phyloP scores from a whole-genome alignment of 257 asterid genomes.

The Schizonepeta tenuifolia region DNA sequence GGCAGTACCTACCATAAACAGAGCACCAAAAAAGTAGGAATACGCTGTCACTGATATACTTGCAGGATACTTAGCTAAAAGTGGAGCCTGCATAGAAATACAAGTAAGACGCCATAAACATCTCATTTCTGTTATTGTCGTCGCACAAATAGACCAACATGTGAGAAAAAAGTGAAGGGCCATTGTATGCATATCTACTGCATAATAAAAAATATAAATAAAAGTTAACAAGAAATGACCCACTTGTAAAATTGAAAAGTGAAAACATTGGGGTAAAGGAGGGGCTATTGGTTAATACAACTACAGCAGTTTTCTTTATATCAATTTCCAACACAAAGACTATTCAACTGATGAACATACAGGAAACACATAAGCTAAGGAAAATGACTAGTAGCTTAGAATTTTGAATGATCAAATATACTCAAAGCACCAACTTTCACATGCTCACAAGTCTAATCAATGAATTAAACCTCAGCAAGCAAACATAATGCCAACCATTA shows the following conservation, averaged over 20 bases:
- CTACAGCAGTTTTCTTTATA: slow-evolving; percentile 12
- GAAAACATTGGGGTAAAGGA: background rate
- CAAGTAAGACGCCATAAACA: slow-evolving; percentile 34
- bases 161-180: background rate
- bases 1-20: slow-evolving; percentile 70
- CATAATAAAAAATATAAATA: slow-evolving; percentile 11
- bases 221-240: background rate
- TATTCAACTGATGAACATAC: background rate
- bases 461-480: background rate
- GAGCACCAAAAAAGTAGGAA: slow-evolving; percentile 78
- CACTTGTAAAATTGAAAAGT: background rate
- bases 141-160: slow-evolving; percentile 16
- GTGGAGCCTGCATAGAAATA: slow-evolving; percentile 69
- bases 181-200: background rate
- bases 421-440: background rate
- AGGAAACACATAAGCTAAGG: background rate
- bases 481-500: background rate
- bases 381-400: slow-evolving; percentile 14
- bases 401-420: slow-evolving; percentile 3
- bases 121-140: slow-evolving; percentile 2
- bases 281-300: background rate
- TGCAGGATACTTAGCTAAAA: slow-evolving; percentile 87
- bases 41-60: slow-evolving; percentile 91
- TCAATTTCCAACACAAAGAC: slow-evolving; percentile 10
- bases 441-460: slow-evolving; percentile 8